Evolutionary conservation across 176 grass and related monocot species (phyloP), one percentile per base, ranked within the genome.

Genomic region (Rhynchospora pubera): DNA sequence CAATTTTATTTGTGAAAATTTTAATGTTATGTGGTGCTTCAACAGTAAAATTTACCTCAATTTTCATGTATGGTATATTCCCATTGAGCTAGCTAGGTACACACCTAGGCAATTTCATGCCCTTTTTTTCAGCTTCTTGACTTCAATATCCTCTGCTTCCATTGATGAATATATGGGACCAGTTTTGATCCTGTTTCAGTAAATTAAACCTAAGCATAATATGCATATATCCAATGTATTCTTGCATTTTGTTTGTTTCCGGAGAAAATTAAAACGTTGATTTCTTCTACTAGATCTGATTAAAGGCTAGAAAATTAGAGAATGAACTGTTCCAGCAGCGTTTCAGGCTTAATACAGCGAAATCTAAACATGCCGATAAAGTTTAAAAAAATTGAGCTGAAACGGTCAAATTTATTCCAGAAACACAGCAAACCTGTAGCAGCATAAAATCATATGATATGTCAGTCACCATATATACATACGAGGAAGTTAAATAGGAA

Each of bases 401-500:
- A 73, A 12, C 51, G 69, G 19, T 26, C 69, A 73, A 73, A 71
- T 5, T 14, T 22, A 26, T 51, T 3, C 69, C 69, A 74, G 50
- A 44, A 51, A 51, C 46, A 50, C 43, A 73, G 51, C 69, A 51
- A 73, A 72, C 21, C 45, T 51, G 45, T 50, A 14, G 68, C n/a
- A 48, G 69, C 45, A 26, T 21, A 51, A 26, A 21, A 50, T 74
- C 69, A 81, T 23, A 57, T 79, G 56, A 59, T 23, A 80, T 23
- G 16, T 80, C 56, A 62, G 60, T 63, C 21, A 42, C 9, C 18
- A 30, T 65, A 81, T 34, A 32, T 34, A 32, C 16, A 26, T 45
- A 65, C n/a, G 60, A 62, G 79, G 79, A 81, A 81, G 12, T 82
- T 82, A 50, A 30, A 66, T 19, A 82, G 48, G 32, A 63, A 63